phyloP scores from a whole-genome alignment of 768 basidiomycete genomes.

The Boletus barrowsii region DNA sequence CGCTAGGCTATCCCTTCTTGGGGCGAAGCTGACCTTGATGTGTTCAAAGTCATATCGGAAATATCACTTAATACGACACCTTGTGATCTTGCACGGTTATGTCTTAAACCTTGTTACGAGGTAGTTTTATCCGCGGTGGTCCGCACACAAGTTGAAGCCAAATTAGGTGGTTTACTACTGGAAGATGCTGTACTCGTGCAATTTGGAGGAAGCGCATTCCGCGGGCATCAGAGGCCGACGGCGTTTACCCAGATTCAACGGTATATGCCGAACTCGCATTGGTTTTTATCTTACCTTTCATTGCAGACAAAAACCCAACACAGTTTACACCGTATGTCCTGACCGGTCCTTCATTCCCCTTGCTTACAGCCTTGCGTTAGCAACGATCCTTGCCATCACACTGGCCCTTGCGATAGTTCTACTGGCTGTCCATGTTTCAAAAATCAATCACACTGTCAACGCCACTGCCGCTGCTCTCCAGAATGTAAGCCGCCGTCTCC shows the following conservation, averaged over 20 bases:
- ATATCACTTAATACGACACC: slow-evolving; percentile 44
- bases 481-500: slow-evolving; percentile 40
- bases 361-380: slow-evolving; percentile 25
- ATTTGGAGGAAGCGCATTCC: neutral
- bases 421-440: slow-evolving; percentile 48
- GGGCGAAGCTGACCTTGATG: slow-evolving; percentile 37
- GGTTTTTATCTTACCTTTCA: slow-evolving; percentile 3
- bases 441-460: slow-evolving; percentile 52
- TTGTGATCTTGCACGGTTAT: slow-evolving; percentile 55
- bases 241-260: slow-evolving; percentile 16
- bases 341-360: neutral
- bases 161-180: slow-evolving; percentile 24
- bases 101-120: slow-evolving; percentile 59
- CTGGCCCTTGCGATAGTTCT: slow-evolving; percentile 48
- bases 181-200: slow-evolving; percentile 6
- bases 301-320: slow-evolving; percentile 15
- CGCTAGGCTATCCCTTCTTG: slow-evolving; percentile 37
- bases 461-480: slow-evolving; percentile 49
- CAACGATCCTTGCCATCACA: slow-evolving; percentile 51
- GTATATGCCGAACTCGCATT: slow-evolving; percentile 8
- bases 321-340: slow-evolving; percentile 27
- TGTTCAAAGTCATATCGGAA: slow-evolving; percentile 39
- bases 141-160: slow-evolving; percentile 1
- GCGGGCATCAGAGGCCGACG: slow-evolving; percentile 7
- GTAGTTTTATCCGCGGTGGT: slow-evolving; percentile 29